Evolutionary conservation across 2,329 filamentous ascomycete genomes (phyloP).

Genomic region (Endoconidiophora laricicola): DNA sequence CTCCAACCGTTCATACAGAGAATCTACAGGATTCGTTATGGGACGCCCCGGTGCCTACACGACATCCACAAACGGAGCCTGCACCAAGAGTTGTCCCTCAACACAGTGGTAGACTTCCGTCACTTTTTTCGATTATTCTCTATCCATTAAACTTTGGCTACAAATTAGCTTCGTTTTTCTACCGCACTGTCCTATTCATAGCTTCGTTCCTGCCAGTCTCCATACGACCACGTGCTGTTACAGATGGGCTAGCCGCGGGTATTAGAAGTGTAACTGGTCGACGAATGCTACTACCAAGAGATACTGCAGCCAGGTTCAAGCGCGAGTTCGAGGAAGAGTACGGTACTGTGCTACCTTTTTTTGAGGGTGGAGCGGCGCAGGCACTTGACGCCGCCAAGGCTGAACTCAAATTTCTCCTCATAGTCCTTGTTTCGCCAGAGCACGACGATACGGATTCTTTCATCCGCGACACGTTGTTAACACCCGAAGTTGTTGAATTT

Average conservation of each 20-base stretch:
- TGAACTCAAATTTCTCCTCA: slow-evolving; percentile 80
- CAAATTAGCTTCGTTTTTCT: slow-evolving; percentile 48
- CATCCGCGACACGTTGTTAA: slow-evolving; percentile 64
- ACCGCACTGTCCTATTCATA: slow-evolving; percentile 59
- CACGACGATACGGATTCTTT: slow-evolving; percentile 83
- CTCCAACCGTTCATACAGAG: slow-evolving; percentile 48
- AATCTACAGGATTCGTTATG: slow-evolving; percentile 51
- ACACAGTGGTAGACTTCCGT: slow-evolving; percentile 54
- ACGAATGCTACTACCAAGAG: slow-evolving; percentile 63
- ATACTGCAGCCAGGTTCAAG: slow-evolving; percentile 76
- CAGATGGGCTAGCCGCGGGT: slow-evolving; percentile 34
- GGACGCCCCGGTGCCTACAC: slow-evolving; percentile 18
- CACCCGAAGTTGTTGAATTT: slow-evolving; percentile 56
- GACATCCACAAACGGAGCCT: slow-evolving; percentile 32
- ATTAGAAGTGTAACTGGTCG: slow-evolving; percentile 50
- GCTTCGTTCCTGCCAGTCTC: slow-evolving; percentile 64
- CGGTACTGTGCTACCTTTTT: slow-evolving; percentile 56
- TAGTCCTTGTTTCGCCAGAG: slow-evolving; percentile 76
- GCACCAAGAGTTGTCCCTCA: slow-evolving; percentile 76
- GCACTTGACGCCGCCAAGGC: slow-evolving; percentile 79
- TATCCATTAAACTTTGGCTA: slow-evolving; percentile 65
- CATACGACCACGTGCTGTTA: slow-evolving; percentile 37
- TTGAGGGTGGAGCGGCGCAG: slow-evolving; percentile 80
- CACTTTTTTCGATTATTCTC: slow-evolving; percentile 44
- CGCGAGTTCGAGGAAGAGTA: slow-evolving; percentile 94